These are phyloP conservation scores for Fagopyrum tataricum DNA, from an alignment of 148 eudicot genomes.

Conservation along the genomic window DNA sequence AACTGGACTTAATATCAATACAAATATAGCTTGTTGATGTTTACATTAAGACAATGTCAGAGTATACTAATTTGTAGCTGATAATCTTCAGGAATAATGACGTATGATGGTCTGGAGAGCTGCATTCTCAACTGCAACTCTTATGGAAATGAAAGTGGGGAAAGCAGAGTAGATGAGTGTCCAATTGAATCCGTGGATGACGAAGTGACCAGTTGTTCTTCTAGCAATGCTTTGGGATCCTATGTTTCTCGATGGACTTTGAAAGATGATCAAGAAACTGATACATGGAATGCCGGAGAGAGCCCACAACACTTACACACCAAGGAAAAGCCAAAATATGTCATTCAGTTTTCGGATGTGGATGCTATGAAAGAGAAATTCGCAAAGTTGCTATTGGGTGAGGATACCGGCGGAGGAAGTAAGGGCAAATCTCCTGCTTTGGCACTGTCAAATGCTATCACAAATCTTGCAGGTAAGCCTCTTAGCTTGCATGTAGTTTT, in stretches of 20 bases:
- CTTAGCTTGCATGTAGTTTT: not conserved
- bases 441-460: slow-evolving; percentile 77
- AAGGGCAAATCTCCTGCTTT: slow-evolving; percentile 62
- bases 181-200: slow-evolving; percentile 45
- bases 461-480: slow-evolving; percentile 63
- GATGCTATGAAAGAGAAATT: slow-evolving; percentile 76
- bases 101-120: slow-evolving; percentile 86
- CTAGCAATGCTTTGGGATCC: slow-evolving; percentile 61
- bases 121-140: slow-evolving; percentile 55
- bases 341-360: slow-evolving; percentile 40
- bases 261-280: slow-evolving; percentile 46
- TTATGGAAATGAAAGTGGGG: slow-evolving; percentile 36
- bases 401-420: slow-evolving; percentile 79
- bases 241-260: slow-evolving; percentile 50
- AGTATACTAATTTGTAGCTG: not conserved
- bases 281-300: slow-evolving; percentile 39
- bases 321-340: slow-evolving; percentile 36
- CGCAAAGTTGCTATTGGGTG: slow-evolving; percentile 81
- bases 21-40: not conserved
- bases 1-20: not conserved
- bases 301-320: slow-evolving; percentile 40
- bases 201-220: slow-evolving; percentile 70
- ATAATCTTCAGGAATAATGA: slow-evolving; percentile 54
- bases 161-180: slow-evolving; percentile 41
- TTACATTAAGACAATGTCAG: not conserved